phyloP scores from a whole-genome alignment of 2,329 filamentous ascomycete genomes.

The Colletotrichum euphorbiae region DNA sequence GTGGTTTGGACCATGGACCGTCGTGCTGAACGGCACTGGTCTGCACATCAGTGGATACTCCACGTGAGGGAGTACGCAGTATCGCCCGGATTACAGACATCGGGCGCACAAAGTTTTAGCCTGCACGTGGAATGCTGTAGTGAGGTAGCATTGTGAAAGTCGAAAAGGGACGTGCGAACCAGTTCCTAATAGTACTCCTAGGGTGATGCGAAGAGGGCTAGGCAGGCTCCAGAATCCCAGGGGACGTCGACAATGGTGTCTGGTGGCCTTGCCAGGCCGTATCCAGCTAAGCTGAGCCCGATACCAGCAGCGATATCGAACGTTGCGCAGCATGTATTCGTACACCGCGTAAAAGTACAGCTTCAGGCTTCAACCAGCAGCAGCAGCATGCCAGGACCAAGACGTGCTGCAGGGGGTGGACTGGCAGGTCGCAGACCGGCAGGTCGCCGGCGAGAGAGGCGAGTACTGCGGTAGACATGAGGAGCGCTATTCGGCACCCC shows the following conservation, averaged over 20 bases:
- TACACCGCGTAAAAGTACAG: not conserved
- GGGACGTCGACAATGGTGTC: constrained; percentile 13
- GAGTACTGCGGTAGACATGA: too few species aligned
- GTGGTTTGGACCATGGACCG: constrained; percentile 20
- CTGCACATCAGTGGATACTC: constrained; percentile 40
- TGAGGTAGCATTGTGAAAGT: constrained; percentile 32
- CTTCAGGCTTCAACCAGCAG: too few species aligned
- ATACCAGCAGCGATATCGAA: not conserved
- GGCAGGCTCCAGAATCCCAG: constrained; percentile 18
- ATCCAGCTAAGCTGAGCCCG: not conserved
- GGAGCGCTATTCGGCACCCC: too few species aligned
- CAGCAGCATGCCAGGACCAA: constrained; percentile 10
- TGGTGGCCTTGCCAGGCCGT: constrained; percentile 11
- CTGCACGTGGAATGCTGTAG: constrained; percentile 33
- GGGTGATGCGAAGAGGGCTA: constrained; percentile 27
- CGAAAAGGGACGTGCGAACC: constrained; percentile 34
- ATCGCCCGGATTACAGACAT: constrained; percentile 32
- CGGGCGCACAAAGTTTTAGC: constrained; percentile 39
- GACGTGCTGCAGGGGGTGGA: constrained; percentile 4
- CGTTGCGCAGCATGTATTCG: not conserved
- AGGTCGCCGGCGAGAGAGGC: constrained; percentile 6
- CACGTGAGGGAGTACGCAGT: constrained; percentile 40
- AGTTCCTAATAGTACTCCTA: too few species aligned
- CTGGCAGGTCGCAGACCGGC: constrained; percentile 19
- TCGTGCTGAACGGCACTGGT: constrained; percentile 32